Evolutionary conservation across 2,329 filamentous ascomycete genomes (phyloP).

Genomic region (Nakataea oryzae): DNA sequence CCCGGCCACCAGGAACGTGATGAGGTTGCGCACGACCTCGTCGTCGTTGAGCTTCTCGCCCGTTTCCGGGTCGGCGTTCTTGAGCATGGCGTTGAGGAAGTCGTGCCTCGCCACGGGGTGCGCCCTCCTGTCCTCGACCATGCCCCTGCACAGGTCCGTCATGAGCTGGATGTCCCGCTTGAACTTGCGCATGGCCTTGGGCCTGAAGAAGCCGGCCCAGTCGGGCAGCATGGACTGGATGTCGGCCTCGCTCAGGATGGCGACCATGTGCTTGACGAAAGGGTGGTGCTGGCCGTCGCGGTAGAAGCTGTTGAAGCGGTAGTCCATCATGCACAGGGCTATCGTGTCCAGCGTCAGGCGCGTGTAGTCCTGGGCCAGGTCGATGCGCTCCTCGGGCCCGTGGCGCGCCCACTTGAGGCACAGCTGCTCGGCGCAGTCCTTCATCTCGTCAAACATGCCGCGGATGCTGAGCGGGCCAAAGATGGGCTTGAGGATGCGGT

Average conservation of each 20-base stretch:
- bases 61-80: conserved; percentile 13
- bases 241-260: neutral
- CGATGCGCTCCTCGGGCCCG: neutral
- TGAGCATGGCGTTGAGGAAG: conserved; percentile 38
- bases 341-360: conserved; percentile 65
- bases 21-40: conserved; percentile 9
- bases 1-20: conserved; percentile 33
- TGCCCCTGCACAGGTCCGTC: conserved; percentile 4
- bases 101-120: conserved; percentile 37
- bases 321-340: conserved; percentile 60
- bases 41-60: conserved; percentile 13
- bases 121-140: conserved; percentile 8
- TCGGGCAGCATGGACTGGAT: conserved; percentile 22
- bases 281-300: conserved; percentile 54
- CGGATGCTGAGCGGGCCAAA: neutral
- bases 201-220: neutral
- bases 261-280: conserved; percentile 42
- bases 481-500: neutral
- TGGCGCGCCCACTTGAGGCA: conserved; percentile 1
- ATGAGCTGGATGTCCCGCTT: conserved; percentile 6
- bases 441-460: conserved; percentile 2
- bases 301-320: conserved; percentile 68
- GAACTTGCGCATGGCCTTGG: conserved; percentile 3
- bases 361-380: conserved; percentile 44
- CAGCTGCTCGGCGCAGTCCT: neutral